Conservation (phyloP, 768 basidiomycete species). For the Fibroporia radiculosa region DNA sequence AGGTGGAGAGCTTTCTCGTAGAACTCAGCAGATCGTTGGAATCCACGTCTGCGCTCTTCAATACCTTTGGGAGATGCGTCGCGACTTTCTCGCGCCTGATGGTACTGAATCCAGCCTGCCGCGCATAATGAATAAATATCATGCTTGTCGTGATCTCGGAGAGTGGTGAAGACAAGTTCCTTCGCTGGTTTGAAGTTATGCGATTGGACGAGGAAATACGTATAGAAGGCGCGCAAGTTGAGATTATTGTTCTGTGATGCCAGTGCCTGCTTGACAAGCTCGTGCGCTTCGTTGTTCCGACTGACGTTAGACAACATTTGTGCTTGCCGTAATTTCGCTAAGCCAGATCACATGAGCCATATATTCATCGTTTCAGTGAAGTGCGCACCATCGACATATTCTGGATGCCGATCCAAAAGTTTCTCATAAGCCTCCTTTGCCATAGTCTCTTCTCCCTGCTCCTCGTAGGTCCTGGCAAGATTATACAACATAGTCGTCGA, state of each 20-base stretch:
- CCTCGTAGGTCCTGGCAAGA: constrained; percentile 87
- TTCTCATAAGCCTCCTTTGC: constrained; percentile 87
- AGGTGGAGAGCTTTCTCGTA: constrained; percentile 86
- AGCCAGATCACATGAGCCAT: neutral
- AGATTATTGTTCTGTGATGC: constrained; percentile 69
- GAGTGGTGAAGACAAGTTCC: constrained; percentile 83
- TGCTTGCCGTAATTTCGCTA: constrained; percentile 91
- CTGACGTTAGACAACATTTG: constrained; percentile 67
- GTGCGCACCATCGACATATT: constrained; percentile 86
- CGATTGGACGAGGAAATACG: constrained; percentile 83
- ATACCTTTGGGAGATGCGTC: constrained; percentile 47
- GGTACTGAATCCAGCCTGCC: constrained; percentile 78
- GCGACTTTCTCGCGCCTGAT: constrained; percentile 78
- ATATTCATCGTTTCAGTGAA: neutral
- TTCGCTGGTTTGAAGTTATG: constrained; percentile 65
- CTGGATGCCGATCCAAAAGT: constrained; percentile 83
- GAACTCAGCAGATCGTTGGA: constrained; percentile 79
- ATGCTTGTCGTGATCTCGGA: constrained; percentile 79
- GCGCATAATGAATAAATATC: constrained; percentile 92
- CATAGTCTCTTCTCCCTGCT: constrained; percentile 58
- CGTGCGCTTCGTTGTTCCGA: constrained; percentile 76
- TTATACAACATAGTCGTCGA: constrained; percentile 87
- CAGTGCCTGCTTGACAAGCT: constrained; percentile 83
- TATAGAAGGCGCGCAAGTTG: constrained; percentile 89
- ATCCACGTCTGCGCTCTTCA: constrained; percentile 71